These are phyloP conservation scores for Davidsoniella neocaledoniae DNA, from an alignment of 2,329 filamentous ascomycete genomes.

Conservation along the genomic window DNA sequence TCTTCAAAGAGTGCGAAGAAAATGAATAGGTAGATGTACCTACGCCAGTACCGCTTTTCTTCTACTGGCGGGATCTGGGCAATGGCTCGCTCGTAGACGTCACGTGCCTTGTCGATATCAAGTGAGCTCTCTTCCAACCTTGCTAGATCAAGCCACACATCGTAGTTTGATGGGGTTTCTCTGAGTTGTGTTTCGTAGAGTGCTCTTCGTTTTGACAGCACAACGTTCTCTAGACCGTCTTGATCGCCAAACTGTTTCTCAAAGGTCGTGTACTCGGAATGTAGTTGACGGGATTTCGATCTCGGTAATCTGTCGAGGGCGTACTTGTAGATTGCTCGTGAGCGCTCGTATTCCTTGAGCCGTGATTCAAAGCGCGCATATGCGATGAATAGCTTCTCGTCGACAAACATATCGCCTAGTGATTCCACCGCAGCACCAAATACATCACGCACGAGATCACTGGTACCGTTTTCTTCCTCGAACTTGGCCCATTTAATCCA, in stretches of 20 bases:
- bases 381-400: conserved; percentile 86
- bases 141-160: conserved; percentile 92
- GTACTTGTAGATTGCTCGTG: conserved; percentile 91
- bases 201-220: conserved; percentile 81
- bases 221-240: conserved; percentile 88
- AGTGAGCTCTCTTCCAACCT: conserved; percentile 74
- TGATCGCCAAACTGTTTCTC: conserved; percentile 95
- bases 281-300: conserved; percentile 66
- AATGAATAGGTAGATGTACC: conserved; percentile 95
- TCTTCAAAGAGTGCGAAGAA: conserved; percentile 97
- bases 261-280: conserved; percentile 92
- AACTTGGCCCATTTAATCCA: conserved; percentile 99
- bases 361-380: conserved; percentile 93
- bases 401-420: conserved; percentile 85
- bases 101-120: conserved; percentile 67
- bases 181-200: conserved; percentile 91
- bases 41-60: conserved; percentile 91
- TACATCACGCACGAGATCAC: conserved; percentile 79
- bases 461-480: conserved; percentile 88
- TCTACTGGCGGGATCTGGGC: conserved; percentile 88
- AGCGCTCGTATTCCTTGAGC: conserved; percentile 85
- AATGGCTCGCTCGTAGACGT: conserved; percentile 90
- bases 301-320: conserved; percentile 81
- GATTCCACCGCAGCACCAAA: conserved; percentile 79
- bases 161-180: conserved; percentile 91